Base-by-base conservation (phyloP, 2,329 filamentous ascomycete genomes). In the Botrytis galanthina region DNA sequence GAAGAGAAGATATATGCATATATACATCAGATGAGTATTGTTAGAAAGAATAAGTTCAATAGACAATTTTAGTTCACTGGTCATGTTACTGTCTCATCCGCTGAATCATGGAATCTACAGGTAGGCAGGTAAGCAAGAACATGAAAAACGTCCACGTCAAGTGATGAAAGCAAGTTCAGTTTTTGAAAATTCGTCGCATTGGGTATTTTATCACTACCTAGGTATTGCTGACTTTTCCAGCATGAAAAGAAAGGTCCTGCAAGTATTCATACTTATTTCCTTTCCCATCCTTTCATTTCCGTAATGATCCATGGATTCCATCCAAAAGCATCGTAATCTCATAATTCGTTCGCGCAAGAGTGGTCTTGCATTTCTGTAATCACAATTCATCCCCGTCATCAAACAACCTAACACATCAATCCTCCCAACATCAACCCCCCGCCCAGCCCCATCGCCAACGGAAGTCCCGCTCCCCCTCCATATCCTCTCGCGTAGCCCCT, bases 351-450 rank as follows among this genome's bases (percentile, higher is more conserved):
- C 46, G 8, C 26, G 8, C 32, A 39, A 68, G 7, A 22, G 20
- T 5, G 39, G 48, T 51, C 29, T 42, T 26, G 51, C n/a, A 57
- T 57, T 39, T 35, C 32, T 46, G 54, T 46, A 9, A 39, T 32
- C 44, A 39, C 39, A 46, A 42, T 39, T 5, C 29, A 39, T 37
- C 14, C 4, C 12, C 51, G 16, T n/a, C 51, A 16, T 4, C 26
- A 42, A 12, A 42, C 9, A 35, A 29, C 7, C n/a, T 71, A 79
- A 70, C 77, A 78, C 48, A 85, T 64, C 70, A 84, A 74, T n/a
- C 84, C 83, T 16, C 85, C 86, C 16, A 87, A 76, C 75, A 87
- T 75, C 66, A 84, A 72, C 59, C 86, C 86, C 57, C 85, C 85
- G 35, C 84, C 77, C 42, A 87, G 75, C n/a, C 85, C 85, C 57